Base-by-base conservation (phyloP, 805 yeast genomes). In the Candida nanaspora region DNA sequence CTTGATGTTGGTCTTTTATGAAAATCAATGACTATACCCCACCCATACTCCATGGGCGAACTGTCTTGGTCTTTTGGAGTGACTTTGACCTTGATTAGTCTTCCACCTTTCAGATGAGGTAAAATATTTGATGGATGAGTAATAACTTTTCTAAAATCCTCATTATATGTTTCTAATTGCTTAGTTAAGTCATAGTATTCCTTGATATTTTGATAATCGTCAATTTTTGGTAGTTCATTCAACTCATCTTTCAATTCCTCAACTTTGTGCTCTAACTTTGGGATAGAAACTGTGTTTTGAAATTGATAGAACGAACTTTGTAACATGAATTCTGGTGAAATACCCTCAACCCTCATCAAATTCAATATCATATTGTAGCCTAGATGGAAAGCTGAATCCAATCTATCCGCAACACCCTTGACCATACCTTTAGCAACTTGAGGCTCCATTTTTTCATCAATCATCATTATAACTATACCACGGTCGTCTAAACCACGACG, bases 351-450 rank as follows among this genome's bases (percentile, higher is more conserved):
- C 57, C 98, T 79, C 83, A 93, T 78, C 61, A 93, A 71, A 61
- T 93, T 93, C 62, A 93, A 74, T 54, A 89, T 86, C 99, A 93
- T 93, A 60, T 93, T 93, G 63, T 93, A 93, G 20, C 98, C 97
- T 46, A 93, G 68, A 59, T 93, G 98, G 74, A 93, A 93, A 0
- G 98, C 98, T 18, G 98, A 91, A 57, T 93, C 98, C 43, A 93
- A 73, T 51, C 98, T 73, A 65, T 93, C 99, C 26, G 98, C 97
- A 57, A 88, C 96, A 57, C 99, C 99, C 62, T 91, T 91, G 19
- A 93, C 98, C 99, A 93, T 93, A 2, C 98, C 97, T 59, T 93
- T 93, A 18, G 98, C 98, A 33, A 93, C 96, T 53, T 89, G 94
- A 4, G 99, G 98, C 61, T 93, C 98, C 99, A 93, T 93, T 57